These are phyloP conservation scores for Aspergillus awamori DNA, from an alignment of 2,329 filamentous ascomycete species.

Conservation along the genomic window DNA sequence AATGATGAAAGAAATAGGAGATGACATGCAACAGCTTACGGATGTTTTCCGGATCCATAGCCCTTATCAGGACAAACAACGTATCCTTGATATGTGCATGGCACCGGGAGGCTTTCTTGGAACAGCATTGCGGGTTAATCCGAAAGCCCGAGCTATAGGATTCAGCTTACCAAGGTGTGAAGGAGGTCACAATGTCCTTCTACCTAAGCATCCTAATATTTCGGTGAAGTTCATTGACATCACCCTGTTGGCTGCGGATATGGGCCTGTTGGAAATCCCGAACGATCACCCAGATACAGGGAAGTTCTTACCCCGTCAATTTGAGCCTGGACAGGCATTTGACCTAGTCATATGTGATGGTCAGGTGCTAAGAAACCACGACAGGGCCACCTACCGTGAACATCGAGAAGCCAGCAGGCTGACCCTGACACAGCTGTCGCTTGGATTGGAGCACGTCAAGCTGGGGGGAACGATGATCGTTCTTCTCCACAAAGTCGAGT, in stretches of 20 bases:
- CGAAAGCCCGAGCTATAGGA: slow-evolving; percentile 28
- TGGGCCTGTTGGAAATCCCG: slow-evolving; percentile 36
- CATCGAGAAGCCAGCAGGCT: slow-evolving; percentile 43
- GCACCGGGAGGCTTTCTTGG: slow-evolving; percentile 58
- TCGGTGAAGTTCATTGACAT: slow-evolving; percentile 47
- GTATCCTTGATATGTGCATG: slow-evolving; percentile 59
- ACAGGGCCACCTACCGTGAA: slow-evolving; percentile 36
- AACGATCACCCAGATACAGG: slow-evolving; percentile 23
- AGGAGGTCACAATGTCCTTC: slow-evolving; percentile 9
- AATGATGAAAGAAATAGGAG: slow-evolving; percentile 14
- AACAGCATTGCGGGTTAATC: slow-evolving; percentile 42
- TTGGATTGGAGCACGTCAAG: slow-evolving; percentile 52
- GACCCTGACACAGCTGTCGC: slow-evolving; percentile 41
- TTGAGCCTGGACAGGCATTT: slow-evolving; percentile 34
- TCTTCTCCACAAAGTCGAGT: slow-evolving; percentile 54
- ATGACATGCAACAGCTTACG: slow-evolving; percentile 12
- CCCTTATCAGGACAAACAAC: background rate
- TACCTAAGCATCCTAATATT: slow-evolving; percentile 9
- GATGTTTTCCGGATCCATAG: slow-evolving; percentile 17
- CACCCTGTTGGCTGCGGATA: slow-evolving; percentile 55
- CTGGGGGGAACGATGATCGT: slow-evolving; percentile 56
- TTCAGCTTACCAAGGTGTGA: slow-evolving; percentile 11
- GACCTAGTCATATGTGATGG: slow-evolving; percentile 55
- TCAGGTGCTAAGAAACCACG: slow-evolving; percentile 49
- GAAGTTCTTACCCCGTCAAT: slow-evolving; percentile 31